A percentile compares a stretch with the other conserved stretches of the same genome.
phyloP scores from a whole-genome alignment of 345 rosid genomes.

The Salix viminalis region DNA sequence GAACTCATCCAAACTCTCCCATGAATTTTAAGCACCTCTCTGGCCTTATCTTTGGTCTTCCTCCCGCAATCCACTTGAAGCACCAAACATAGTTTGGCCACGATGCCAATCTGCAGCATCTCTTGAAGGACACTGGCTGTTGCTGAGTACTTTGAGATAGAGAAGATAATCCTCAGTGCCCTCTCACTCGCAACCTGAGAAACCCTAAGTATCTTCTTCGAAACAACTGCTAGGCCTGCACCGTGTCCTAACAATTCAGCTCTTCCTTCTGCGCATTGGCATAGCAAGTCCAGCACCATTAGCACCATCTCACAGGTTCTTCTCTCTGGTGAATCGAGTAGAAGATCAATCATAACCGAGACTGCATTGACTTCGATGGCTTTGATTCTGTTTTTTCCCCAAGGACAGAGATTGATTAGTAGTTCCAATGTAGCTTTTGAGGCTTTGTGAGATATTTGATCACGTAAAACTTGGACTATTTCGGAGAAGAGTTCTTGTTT shows the following conservation, averaged over 20 bases:
- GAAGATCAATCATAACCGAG: conserved; percentile 35
- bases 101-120: conserved; percentile 42
- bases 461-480: conserved; percentile 32
- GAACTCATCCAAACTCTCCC: conserved; percentile 41
- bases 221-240: conserved; percentile 37
- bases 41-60: conserved; percentile 39
- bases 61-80: conserved; percentile 31
- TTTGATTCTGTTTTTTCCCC: conserved; percentile 62
- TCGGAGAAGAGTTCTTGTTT: conserved; percentile 34
- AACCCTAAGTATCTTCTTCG: conserved; percentile 43
- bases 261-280: conserved; percentile 46
- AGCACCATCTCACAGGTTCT: conserved; percentile 41
- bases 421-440: conserved; percentile 44
- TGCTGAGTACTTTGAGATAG: conserved; percentile 32
- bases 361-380: conserved; percentile 43
- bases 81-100: conserved; percentile 39
- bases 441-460: conserved; percentile 48
- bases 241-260: conserved; percentile 33
- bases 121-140: conserved; percentile 33
- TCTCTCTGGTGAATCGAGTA: conserved; percentile 37
- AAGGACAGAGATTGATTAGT: conserved; percentile 36
- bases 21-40: conserved; percentile 38
- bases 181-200: conserved; percentile 37
- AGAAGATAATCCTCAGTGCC: conserved; percentile 37
- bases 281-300: conserved; percentile 31